Evolutionary conservation across 2,329 filamentous ascomycete species (phyloP).

Genomic region (Lachnellula occidentalis): DNA sequence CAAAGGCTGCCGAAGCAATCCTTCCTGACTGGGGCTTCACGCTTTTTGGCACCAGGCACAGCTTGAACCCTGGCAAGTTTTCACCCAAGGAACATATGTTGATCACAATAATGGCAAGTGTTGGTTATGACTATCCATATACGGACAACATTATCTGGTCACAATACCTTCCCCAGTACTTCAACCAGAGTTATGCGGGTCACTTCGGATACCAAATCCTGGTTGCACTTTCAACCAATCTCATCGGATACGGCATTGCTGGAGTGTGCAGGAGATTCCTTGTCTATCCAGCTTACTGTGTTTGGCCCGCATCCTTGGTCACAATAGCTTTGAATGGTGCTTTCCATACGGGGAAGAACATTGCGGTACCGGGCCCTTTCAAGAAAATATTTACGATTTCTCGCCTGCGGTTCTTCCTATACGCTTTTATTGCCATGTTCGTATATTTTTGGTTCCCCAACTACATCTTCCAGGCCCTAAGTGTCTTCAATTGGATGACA

Average conservation of each 20-base stretch:
- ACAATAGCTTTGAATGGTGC: conserved; percentile 44
- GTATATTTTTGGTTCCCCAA: conserved; percentile 48
- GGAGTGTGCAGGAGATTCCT: conserved; percentile 45
- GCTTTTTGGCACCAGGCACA: conserved; percentile 35
- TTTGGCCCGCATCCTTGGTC: conserved; percentile 46
- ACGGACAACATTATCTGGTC: conserved; percentile 47
- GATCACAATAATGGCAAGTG: conserved; percentile 56
- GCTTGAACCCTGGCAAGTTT: conserved; percentile 53
- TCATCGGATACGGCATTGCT: conserved; percentile 51
- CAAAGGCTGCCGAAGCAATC: conserved; percentile 48
- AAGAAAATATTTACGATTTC: conserved; percentile 37
- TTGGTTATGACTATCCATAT: conserved; percentile 42
- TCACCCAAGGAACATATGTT: conserved; percentile 64
- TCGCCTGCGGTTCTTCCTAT: conserved; percentile 41
- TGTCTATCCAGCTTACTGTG: conserved; percentile 45
- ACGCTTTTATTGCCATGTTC: conserved; percentile 42
- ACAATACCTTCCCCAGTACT: conserved; percentile 44
- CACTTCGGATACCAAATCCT: conserved; percentile 46
- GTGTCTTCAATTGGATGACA: conserved; percentile 46
- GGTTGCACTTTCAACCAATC: conserved; percentile 46
- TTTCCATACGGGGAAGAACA: conserved; percentile 35
- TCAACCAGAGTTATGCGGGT: conserved; percentile 45
- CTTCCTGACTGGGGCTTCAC: conserved; percentile 48
- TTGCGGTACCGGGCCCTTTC: conserved; percentile 36
- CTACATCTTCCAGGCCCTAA: conserved; percentile 42